These are phyloP conservation scores for Psilocybe mexicana DNA, from an alignment of 1,284 basidiomycete genomes.

Conservation along the genomic window DNA sequence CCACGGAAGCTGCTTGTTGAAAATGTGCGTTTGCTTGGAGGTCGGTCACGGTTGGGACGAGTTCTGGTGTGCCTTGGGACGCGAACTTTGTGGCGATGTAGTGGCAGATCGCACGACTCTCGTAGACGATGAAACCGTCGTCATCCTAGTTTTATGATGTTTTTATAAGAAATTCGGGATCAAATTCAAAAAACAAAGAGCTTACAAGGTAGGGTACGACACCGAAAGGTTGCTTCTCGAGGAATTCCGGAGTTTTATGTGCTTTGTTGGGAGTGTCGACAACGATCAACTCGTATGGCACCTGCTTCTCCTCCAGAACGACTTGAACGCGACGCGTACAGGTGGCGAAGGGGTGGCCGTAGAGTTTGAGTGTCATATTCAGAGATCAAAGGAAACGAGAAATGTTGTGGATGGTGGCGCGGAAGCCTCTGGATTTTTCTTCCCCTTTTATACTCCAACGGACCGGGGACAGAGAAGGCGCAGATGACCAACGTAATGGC, in stretches of 20 bases:
- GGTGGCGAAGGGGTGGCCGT: constrained; percentile 43
- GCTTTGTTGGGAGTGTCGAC: constrained; percentile 46
- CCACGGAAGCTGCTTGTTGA: constrained; percentile 55
- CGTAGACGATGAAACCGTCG: constrained; percentile 44
- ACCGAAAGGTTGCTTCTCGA: constrained; percentile 62
- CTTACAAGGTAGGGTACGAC: constrained; percentile 63
- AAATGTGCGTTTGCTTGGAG: constrained; percentile 43
- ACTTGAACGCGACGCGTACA: constrained; percentile 44
- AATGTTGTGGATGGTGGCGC: no score
- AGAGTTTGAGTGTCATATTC: constrained; percentile 52
- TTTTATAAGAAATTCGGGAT: neutral
- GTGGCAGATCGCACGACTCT: constrained; percentile 47
- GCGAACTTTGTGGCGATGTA: constrained; percentile 43
- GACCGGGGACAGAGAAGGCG: no score
- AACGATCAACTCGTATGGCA: constrained; percentile 49
- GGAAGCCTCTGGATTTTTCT: no score
- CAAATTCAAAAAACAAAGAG: neutral
- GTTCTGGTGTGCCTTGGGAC: constrained; percentile 30
- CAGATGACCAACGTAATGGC: no score
- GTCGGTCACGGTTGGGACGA: constrained; percentile 32
- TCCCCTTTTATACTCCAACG: no score
- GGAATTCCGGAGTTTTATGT: constrained; percentile 48
- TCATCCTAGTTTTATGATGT: constrained; percentile 28
- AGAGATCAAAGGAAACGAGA: no score
- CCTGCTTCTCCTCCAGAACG: constrained; percentile 49